A percentile compares a stretch with the other conserved stretches of the same genome.
These are phyloP conservation scores for Oropetium thomaeum DNA, from an alignment of 176 grass and related monocot species.

Conservation along the genomic window DNA sequence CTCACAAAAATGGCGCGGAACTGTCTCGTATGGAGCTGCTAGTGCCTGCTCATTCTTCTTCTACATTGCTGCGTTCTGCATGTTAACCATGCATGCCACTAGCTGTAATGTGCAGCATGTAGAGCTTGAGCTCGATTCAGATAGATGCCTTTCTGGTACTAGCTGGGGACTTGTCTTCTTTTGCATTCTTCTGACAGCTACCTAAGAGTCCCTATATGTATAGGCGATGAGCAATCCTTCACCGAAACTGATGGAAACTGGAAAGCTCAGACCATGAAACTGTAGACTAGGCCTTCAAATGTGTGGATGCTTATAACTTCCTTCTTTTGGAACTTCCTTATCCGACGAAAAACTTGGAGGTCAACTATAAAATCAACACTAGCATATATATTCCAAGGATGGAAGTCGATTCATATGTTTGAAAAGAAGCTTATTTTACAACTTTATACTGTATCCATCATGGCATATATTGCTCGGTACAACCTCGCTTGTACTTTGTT, in stretches of 20 bases:
- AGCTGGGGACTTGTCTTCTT: slow-evolving; percentile 6
- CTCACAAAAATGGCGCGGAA: slow-evolving; percentile 12
- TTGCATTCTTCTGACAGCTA: neutral
- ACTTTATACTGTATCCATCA: neutral
- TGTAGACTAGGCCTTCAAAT: neutral
- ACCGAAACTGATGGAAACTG: slow-evolving; percentile 13
- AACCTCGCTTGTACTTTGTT: neutral
- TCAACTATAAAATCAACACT: too few relatives aligned
- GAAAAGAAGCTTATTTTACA: neutral
- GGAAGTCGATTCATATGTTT: neutral
- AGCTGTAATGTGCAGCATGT: neutral
- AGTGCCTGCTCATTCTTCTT: slow-evolving; percentile 12
- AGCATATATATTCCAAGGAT: too few relatives aligned
- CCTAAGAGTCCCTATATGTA: neutral
- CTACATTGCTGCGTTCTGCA: too few relatives aligned
- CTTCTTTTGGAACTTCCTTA: neutral
- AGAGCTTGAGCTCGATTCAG: slow-evolving; percentile 22
- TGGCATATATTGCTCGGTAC: neutral
- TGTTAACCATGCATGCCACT: neutral
- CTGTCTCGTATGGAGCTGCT: neutral
- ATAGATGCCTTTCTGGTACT: slow-evolving; percentile 31
- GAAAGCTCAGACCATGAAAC: neutral
- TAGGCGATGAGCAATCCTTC: neutral
- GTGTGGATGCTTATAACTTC: neutral
- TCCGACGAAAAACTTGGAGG: neutral